phyloP scores from a whole-genome alignment of 2,329 filamentous ascomycete genomes.

The Balansia obtecta region DNA sequence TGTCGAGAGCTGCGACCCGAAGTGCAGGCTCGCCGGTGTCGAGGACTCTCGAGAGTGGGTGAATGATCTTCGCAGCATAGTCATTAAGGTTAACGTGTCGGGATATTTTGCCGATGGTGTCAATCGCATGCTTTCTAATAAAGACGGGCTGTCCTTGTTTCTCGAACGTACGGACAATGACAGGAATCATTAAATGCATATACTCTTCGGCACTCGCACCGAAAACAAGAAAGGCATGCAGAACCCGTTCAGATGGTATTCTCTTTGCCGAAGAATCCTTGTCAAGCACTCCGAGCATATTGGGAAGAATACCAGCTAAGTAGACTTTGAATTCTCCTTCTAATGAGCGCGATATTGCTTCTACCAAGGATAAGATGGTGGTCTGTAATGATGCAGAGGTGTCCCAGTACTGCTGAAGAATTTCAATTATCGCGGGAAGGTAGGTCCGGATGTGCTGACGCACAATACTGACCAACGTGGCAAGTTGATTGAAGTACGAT shows the following conservation, averaged over 20 bases:
- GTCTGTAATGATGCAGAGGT: conserved; percentile 68
- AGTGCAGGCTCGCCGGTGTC: conserved; percentile 59
- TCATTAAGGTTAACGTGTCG: conserved; percentile 95
- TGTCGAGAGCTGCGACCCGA: conserved; percentile 77
- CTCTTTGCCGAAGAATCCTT: conserved; percentile 66
- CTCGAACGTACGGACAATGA: conserved; percentile 90
- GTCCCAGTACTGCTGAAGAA: conserved; percentile 86
- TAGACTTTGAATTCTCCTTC: conserved; percentile 99
- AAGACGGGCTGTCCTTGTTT: conserved; percentile 69
- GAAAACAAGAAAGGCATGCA: conserved; percentile 93
- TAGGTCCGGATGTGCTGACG: conserved; percentile 92
- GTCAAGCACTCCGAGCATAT: conserved; percentile 91
- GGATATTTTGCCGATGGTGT: conserved; percentile 87
- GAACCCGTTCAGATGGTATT: conserved; percentile 75
- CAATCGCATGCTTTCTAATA: conserved; percentile 79
- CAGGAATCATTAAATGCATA: conserved; percentile 96
- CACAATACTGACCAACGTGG: conserved; percentile 86
- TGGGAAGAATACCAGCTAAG: conserved; percentile 71
- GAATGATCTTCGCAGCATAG: conserved; percentile 91
- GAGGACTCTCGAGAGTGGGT: conserved; percentile 77
- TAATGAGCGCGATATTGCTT: conserved; percentile 84
- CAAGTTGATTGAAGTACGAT: conserved; percentile 94
- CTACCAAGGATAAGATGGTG: conserved; percentile 83
- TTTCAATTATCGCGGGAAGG: conserved; percentile 71
- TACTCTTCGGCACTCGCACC: conserved; percentile 94